Evolutionary conservation across 2,329 filamentous ascomycete species (phyloP), one percentile per base, ranked within the genome.

Genomic region (Microcyclospora tardicrescens): DNA sequence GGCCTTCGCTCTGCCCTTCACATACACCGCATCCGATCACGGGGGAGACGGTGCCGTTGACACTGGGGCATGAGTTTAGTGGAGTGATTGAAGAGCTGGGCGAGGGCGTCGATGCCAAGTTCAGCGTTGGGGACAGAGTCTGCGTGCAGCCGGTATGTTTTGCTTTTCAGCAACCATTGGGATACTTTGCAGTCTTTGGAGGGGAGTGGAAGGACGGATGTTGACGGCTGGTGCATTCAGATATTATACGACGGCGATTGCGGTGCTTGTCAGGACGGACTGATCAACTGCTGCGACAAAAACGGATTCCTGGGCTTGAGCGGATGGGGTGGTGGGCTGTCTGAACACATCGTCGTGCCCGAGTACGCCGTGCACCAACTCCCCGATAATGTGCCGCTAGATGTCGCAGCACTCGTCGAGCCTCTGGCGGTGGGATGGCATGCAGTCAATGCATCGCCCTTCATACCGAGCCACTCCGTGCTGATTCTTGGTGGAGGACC

Each of bases 341-440:
- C 65, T n/a, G 67, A 72, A 44, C 64, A 70, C 44, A 60, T 70
- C 24, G 67, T 69, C 5, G 62, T 72, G 1, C 68, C 67, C 6
- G 62, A 63, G 38, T 60, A 63, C 30, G 59, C 63, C 13, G 47
- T 70, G 3, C 65, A 66, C 52, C 57, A 62, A 29, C 54, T 72
- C 3, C 70, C 70, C 4, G 65, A 70, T 40, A 69, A 68, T 34
- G 63, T 73, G 1, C 59, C 64, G 3, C 53, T 73, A 11, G 68
- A 73, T 34, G 59, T 72, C 16, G 14, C 31, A 58, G 71, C 71
- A 0, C 58, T 74, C 24, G 61, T 73, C 33, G 71, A 73, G 48
- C 71, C 71, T 2, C 56, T 74, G 0, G 62, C 70, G 3, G 71
- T 75, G 1, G 71, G 67, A 13, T 74, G 69, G 68, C 71, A 74